Conservation (phyloP, 2,329 filamentous ascomycete species). For the Ophiostoma montium region DNA sequence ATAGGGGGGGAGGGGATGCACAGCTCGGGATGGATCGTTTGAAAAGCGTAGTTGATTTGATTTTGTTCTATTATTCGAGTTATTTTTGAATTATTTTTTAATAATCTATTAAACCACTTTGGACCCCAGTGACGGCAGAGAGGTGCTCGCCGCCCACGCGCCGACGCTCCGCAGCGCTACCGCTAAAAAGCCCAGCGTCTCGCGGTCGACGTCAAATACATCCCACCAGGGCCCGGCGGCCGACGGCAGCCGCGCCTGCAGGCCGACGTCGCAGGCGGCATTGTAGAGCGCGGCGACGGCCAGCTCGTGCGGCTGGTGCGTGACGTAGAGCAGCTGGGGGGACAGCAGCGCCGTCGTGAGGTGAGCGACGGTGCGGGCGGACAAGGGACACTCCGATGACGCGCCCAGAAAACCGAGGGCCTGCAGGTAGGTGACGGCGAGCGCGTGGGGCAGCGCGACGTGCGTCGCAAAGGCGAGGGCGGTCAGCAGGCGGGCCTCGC, state of each 20-base stretch:
- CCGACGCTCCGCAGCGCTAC: slow-evolving; percentile 71
- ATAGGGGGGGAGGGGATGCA: too few relatives aligned
- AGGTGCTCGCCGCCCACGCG: slow-evolving; percentile 40
- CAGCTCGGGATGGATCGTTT: too few relatives aligned
- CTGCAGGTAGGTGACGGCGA: slow-evolving; percentile 87
- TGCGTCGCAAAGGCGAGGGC: slow-evolving; percentile 71
- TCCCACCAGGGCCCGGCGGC: slow-evolving; percentile 82
- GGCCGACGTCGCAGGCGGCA: slow-evolving; percentile 61
- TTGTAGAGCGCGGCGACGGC: slow-evolving; percentile 84
- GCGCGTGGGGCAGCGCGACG: slow-evolving; percentile 69
- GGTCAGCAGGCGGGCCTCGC: slow-evolving; percentile 65
- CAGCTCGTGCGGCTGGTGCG: slow-evolving; percentile 75
- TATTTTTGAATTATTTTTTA: too few relatives aligned
- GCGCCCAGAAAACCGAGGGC: slow-evolving; percentile 54
- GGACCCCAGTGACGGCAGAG: background rate
- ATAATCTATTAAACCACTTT: too few relatives aligned
- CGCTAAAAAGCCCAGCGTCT: slow-evolving; percentile 86
- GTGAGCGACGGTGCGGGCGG: slow-evolving; percentile 52
- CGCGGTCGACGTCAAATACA: slow-evolving; percentile 88
- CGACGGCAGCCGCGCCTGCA: slow-evolving; percentile 52
- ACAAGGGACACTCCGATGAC: slow-evolving; percentile 42
- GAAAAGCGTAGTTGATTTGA: too few relatives aligned
- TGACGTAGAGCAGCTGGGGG: slow-evolving; percentile 79
- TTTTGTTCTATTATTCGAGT: too few relatives aligned
- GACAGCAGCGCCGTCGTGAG: slow-evolving; percentile 78